phyloP scores from a whole-genome alignment of 2,329 filamentous ascomycete genomes.

The Hypoxylon rubiginosum region DNA sequence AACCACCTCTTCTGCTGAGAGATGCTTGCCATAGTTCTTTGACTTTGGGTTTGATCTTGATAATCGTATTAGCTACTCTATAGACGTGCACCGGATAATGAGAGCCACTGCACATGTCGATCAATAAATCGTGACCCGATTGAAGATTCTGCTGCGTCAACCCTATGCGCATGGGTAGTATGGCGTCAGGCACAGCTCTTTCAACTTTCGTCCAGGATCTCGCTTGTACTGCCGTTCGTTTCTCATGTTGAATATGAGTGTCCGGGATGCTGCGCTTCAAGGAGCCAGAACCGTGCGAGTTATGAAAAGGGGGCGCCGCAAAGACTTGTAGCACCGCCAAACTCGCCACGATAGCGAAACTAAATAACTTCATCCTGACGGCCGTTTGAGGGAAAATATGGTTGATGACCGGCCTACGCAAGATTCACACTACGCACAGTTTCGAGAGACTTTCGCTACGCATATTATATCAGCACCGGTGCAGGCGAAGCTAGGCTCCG shows the following conservation, averaged over 20 bases:
- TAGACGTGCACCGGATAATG: neutral
- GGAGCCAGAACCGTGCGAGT: neutral
- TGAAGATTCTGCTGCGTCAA: constrained; percentile 47
- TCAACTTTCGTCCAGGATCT: constrained; percentile 43
- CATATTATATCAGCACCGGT: constrained; percentile 29
- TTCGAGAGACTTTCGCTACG: constrained; percentile 9
- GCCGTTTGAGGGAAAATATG: constrained; percentile 6
- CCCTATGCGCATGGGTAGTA: constrained; percentile 48
- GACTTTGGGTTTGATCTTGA: constrained; percentile 53
- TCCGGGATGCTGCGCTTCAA: constrained; percentile 42
- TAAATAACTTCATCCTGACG: constrained; percentile 42
- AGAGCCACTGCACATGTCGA: constrained; percentile 45
- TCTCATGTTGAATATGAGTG: constrained; percentile 47
- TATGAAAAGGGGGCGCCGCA: constrained; percentile 40
- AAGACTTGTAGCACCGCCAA: constrained; percentile 30
- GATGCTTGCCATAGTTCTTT: constrained; percentile 57
- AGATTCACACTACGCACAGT: constrained; percentile 11
- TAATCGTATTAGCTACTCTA: constrained; percentile 23
- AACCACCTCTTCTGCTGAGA: constrained; percentile 54
- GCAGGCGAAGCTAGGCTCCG: constrained; percentile 19
- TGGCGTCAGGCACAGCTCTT: constrained; percentile 41
- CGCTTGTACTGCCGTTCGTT: constrained; percentile 38
- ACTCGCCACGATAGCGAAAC: constrained; percentile 34
- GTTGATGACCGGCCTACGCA: constrained; percentile 7
- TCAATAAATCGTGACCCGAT: constrained; percentile 46